phyloP scores from a whole-genome alignment of 1,284 basidiomycete genomes.

The Neonothopanus nambi region DNA sequence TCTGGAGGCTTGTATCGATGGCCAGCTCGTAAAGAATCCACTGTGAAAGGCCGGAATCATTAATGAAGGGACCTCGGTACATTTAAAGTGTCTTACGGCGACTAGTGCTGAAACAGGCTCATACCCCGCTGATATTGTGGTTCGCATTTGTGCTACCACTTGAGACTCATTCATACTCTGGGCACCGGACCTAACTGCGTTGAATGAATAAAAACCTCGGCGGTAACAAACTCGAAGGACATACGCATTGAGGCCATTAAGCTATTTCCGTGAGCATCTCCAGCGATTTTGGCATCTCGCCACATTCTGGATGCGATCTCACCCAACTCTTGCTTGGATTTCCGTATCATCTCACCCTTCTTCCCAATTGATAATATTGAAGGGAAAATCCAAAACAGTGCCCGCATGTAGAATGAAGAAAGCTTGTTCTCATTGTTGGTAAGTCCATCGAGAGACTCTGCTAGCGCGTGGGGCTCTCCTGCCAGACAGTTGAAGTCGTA shows the following conservation, averaged over 20 bases:
- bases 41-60: slow-evolving; percentile 27
- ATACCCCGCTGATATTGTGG: slow-evolving; percentile 63
- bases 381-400: slow-evolving; percentile 59
- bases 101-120: slow-evolving; percentile 58
- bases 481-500: slow-evolving; percentile 55
- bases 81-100: slow-evolving; percentile 36
- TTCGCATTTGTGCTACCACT: slow-evolving; percentile 58
- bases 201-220: neutral
- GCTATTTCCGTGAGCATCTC: slow-evolving; percentile 42
- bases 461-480: slow-evolving; percentile 44
- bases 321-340: slow-evolving; percentile 50
- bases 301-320: slow-evolving; percentile 49
- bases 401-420: slow-evolving; percentile 64
- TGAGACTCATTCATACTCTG: slow-evolving; percentile 46
- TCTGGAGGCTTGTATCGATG: slow-evolving; percentile 44
- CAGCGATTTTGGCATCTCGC: slow-evolving; percentile 47
- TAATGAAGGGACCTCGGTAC: neutral
- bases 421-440: slow-evolving; percentile 56
- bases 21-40: slow-evolving; percentile 62
- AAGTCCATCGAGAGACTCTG: slow-evolving; percentile 51
- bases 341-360: slow-evolving; percentile 57
- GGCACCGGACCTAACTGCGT: slow-evolving; percentile 42
- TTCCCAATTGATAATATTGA: slow-evolving; percentile 52
- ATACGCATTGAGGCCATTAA: slow-evolving; percentile 54
- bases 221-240: slow-evolving; percentile 21